A percentile compares a stretch with the other conserved stretches of the same genome.
phyloP scores from a whole-genome alignment of 2,329 filamentous ascomycete genomes.

The Pseudonectria foliicola region DNA sequence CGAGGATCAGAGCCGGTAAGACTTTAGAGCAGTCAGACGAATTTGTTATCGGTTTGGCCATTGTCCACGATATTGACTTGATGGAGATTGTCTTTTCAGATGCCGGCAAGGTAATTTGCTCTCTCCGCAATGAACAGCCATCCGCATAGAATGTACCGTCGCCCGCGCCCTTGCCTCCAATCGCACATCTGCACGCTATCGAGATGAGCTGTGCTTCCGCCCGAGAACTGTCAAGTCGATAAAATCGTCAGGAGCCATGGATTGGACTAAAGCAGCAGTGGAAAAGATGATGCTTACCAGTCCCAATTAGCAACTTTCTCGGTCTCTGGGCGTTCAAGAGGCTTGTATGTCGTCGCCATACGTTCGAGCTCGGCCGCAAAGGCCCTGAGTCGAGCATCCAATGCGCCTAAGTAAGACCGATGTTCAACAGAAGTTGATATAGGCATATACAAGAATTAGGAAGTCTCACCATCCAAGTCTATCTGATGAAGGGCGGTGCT shows the following conservation, averaged over 20 bases:
- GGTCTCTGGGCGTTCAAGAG: slow-evolving; percentile 10
- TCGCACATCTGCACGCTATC: slow-evolving; percentile 14
- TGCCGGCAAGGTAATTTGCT: slow-evolving; percentile 6
- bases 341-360: slow-evolving; percentile 14
- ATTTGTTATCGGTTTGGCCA: slow-evolving; percentile 1
- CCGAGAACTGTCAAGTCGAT: slow-evolving; percentile 5
- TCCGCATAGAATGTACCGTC: slow-evolving; percentile 4
- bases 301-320: slow-evolving; percentile 10
- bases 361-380: slow-evolving; percentile 15
- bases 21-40: background rate
- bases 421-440: no score
- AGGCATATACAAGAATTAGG: no score
- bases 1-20: slow-evolving; percentile 12
- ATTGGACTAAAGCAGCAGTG: background rate
- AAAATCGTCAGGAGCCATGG: background rate
- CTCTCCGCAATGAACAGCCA: slow-evolving; percentile 7
- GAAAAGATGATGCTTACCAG: slow-evolving; percentile 2
- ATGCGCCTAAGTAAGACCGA: slow-evolving; percentile 8
- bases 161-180: slow-evolving; percentile 7
- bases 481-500: slow-evolving; percentile 7
- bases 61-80: slow-evolving; percentile 11
- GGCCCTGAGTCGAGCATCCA: slow-evolving; percentile 8
- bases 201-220: slow-evolving; percentile 12
- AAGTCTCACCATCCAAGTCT: slow-evolving; percentile 6
- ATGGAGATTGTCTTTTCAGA: slow-evolving; percentile 6